Conservation (phyloP, 2,329 filamentous ascomycete species). For the Aspergillus aculeatus region DNA sequence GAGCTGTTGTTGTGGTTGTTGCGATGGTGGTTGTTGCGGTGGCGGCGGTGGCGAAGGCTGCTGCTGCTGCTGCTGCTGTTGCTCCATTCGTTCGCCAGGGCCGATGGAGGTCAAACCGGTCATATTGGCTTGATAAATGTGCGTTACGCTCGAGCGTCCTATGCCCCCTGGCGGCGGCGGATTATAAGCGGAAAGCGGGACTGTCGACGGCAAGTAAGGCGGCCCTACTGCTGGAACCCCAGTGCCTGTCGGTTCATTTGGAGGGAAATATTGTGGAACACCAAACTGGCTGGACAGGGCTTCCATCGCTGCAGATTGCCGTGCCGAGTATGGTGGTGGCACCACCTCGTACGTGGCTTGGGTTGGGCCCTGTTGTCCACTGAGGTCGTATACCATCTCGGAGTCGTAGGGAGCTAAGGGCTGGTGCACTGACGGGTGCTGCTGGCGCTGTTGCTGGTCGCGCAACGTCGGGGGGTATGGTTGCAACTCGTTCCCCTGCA, state of each 20-base stretch:
- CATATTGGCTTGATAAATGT: conserved; percentile 55
- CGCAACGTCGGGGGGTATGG: conserved; percentile 65
- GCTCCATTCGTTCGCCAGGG: conserved; percentile 39
- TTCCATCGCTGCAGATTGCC: conserved; percentile 74
- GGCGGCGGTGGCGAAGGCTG: conserved; percentile 25
- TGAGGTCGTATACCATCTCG: conserved; percentile 77
- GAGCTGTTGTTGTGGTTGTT: conserved; percentile 28
- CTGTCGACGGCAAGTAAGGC: conserved; percentile 65
- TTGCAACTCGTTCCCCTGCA: conserved; percentile 56
- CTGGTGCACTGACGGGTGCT: conserved; percentile 44
- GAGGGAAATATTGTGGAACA: conserved; percentile 71
- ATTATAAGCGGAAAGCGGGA: conserved; percentile 58
- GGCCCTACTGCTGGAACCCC: conserved; percentile 57
- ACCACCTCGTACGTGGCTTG: conserved; percentile 71
- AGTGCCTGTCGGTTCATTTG: conserved; percentile 63
- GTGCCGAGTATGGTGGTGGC: conserved; percentile 71
- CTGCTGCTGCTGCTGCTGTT: conserved; percentile 14
- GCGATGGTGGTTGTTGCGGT: conserved; percentile 27
- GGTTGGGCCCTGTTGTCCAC: conserved; percentile 56
- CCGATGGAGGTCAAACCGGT: conserved; percentile 45
- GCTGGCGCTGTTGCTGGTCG: conserved; percentile 53
- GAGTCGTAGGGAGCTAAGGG: conserved; percentile 57
- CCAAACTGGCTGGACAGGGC: conserved; percentile 69
- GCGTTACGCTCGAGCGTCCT: conserved; percentile 49
- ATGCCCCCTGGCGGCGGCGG: conserved; percentile 62